phyloP scores from a whole-genome alignment of 2,329 filamentous ascomycete genomes.

The Microcera coccophila region DNA sequence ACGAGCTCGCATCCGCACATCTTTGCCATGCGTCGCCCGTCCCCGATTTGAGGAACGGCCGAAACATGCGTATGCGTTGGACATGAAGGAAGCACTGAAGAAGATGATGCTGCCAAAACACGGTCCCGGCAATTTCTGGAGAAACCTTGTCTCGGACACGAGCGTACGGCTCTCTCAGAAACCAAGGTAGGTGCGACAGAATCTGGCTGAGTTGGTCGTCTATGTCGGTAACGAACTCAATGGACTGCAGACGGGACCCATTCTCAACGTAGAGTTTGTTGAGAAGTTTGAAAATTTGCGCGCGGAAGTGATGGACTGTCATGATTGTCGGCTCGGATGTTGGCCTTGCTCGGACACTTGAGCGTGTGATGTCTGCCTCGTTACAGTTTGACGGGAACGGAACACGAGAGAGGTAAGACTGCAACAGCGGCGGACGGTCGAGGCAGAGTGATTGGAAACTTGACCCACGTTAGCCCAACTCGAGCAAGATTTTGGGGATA shows the following conservation, averaged over 20 bases:
- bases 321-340: background rate
- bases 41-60: background rate
- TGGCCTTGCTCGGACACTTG: background rate
- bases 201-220: background rate
- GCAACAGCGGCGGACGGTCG: background rate
- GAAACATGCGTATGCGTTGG: background rate
- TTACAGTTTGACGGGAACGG: conserved; percentile 1
- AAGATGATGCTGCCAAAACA: background rate
- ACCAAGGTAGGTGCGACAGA: background rate
- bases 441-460: background rate
- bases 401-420: background rate
- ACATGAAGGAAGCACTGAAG: background rate
- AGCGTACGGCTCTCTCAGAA: background rate
- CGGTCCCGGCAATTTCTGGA: background rate
- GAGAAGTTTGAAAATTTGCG: background rate
- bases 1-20: background rate
- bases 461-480: too few species aligned
- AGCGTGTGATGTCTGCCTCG: background rate
- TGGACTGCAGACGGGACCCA: background rate
- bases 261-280: background rate
- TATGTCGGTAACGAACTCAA: background rate
- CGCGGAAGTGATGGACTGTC: background rate
- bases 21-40: background rate
- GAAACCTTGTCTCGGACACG: background rate
- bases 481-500: background rate